A percentile compares a stretch with the other conserved stretches of the same genome.
Conservation (phyloP, 768 basidiomycete species). For the Xerocomellus chrysenteron region DNA sequence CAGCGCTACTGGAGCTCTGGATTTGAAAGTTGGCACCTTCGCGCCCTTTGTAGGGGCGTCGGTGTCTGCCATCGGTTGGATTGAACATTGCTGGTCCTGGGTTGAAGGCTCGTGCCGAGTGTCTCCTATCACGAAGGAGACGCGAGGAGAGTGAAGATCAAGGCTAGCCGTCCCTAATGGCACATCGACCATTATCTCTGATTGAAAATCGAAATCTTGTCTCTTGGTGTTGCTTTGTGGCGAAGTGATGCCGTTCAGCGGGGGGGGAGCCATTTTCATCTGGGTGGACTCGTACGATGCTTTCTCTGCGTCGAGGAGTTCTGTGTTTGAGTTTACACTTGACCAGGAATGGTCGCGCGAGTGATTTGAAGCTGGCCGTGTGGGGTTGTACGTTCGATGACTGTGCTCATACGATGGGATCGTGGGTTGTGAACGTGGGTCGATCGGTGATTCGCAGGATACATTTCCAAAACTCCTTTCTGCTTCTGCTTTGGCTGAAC, state of each 20-base stretch:
- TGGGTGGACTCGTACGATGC: conserved; percentile 1
- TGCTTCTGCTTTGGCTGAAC: conserved; percentile 6
- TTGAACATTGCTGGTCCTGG: background rate
- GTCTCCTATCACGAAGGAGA: background rate
- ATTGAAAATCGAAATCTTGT: background rate
- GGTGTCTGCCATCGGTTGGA: background rate
- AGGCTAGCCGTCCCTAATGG: conserved; percentile 1
- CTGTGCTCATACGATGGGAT: conserved; percentile 1
- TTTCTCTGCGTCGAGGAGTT: conserved; percentile 13
- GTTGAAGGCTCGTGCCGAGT: background rate
- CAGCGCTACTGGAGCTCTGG: conserved; percentile 12
- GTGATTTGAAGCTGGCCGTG: conserved; percentile 4
- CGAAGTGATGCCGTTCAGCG: background rate
- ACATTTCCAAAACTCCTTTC: conserved; percentile 27
- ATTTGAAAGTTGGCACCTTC: conserved; percentile 2
- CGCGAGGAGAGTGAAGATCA: background rate
- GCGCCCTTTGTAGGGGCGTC: background rate
- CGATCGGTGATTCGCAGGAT: conserved; percentile 21
- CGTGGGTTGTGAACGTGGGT: background rate
- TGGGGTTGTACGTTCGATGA: background rate
- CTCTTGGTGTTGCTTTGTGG: background rate
- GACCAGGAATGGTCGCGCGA: conserved; percentile 12
- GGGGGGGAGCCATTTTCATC: background rate
- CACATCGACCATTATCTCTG: background rate
- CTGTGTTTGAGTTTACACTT: conserved; percentile 20